Evolutionary conservation across 306 rosid genomes (phyloP), one percentile per base, ranked within the genome.

Genomic region (Astragalus membranaceus): DNA sequence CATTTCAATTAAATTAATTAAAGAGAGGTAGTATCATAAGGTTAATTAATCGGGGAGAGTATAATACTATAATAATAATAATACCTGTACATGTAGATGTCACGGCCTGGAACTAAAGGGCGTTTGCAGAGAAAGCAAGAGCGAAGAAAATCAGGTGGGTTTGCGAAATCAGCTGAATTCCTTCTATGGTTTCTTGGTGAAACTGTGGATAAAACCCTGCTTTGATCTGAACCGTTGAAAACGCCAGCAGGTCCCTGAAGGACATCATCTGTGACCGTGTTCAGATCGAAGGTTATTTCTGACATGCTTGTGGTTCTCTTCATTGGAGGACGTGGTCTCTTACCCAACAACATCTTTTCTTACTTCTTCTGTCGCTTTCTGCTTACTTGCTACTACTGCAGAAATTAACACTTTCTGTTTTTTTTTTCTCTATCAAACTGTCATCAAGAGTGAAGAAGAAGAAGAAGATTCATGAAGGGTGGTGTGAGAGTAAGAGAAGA

Each of bases 71-170:
- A n/a, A n/a, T 20, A 20, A 20, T 20, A 0, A 20, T 20, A 20
- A 0, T 16, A 62, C 97, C 89, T 90, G 81, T 94, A 94, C 95
- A 94, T 94, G 86, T 87, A 94, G 80, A 94, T 87, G 84, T 94
- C 99, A 8, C 95, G 92, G 42, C 80, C 81, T 7, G 95, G 89
- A 0, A 80, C 83, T 48, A 94, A 84, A 43, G 82, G 85, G 63
- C 85, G 95, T 33, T 82, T 77, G 76, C 99, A 94, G 82, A 94
- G 92, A 50, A 79, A 87, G 76, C 97, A 94, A 73, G 84, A 61
- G 51, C 83, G 85, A 57, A 94, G 78, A 80, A 94, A 94, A 46
- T 81, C 83, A 46, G 87, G 65, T 12, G 85, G 63, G n/a, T 84
- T 76, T 1, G 14, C 17, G 37, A 75, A 72, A 66, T 93, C 92